phyloP scores from a whole-genome alignment of 495 filamentous ascomycete genomes.

The Penicillium turbatum region DNA sequence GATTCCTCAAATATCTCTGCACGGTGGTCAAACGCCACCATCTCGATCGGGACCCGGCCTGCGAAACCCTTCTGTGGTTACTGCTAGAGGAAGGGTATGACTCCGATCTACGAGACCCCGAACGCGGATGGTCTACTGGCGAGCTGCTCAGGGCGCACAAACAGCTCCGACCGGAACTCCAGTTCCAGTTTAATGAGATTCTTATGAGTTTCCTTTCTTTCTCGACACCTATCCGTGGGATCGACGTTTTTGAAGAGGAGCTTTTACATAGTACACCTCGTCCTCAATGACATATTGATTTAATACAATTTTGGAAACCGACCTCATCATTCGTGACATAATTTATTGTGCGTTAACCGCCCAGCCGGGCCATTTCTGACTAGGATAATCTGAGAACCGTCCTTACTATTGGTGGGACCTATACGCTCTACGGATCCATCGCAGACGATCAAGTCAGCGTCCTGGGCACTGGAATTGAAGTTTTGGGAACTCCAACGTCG shows the following conservation, averaged over 20 bases:
- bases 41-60: conserved; percentile 37
- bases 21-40: conserved; percentile 29
- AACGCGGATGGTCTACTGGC: conserved; percentile 39
- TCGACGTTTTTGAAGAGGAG: conserved; percentile 36
- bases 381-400: no score
- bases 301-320: no score
- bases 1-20: conserved; percentile 32
- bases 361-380: no score
- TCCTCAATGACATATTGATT: background rate
- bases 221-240: conserved; percentile 27
- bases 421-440: no score
- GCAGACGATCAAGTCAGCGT: no score
- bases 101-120: conserved; percentile 34
- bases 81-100: conserved; percentile 39
- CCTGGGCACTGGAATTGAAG: no score
- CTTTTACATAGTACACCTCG: conserved; percentile 7
- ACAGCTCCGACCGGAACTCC: conserved; percentile 37
- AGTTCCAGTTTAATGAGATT: conserved; percentile 43
- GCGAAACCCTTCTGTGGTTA: conserved; percentile 43
- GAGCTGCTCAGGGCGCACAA: conserved; percentile 37
- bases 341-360: no score
- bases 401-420: no score
- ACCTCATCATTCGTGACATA: no score
- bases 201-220: conserved; percentile 40
- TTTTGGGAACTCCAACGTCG: no score